A percentile compares a stretch with the other conserved stretches of the same genome.
Evolutionary conservation across 1,284 basidiomycete species (phyloP).

Genomic region (Cryptococcus sp.): DNA sequence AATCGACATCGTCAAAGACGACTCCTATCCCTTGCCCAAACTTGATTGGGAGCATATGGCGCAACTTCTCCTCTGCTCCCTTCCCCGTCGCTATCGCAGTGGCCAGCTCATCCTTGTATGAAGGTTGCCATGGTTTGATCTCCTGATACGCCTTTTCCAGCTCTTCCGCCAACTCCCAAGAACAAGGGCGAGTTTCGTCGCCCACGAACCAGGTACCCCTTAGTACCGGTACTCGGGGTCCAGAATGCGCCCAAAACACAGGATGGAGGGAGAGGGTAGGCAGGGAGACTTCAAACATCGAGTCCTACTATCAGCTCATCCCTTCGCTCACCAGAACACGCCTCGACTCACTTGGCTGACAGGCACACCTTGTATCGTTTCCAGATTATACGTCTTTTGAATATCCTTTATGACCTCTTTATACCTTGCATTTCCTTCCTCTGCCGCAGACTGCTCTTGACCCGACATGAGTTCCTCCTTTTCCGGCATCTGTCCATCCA

Average conservation of each 20-base stretch:
- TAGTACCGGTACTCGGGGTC: constrained; percentile 49
- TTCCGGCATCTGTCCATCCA: constrained; percentile 5
- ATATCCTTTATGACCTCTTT: constrained; percentile 27
- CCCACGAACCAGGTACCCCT: constrained; percentile 52
- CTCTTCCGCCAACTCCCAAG: constrained; percentile 50
- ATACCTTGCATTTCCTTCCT: constrained; percentile 24
- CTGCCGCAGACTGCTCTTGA: constrained; percentile 17
- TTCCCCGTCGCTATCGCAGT: constrained; percentile 49
- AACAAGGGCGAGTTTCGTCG: constrained; percentile 49
- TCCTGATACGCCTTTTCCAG: constrained; percentile 50
- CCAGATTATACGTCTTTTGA: constrained; percentile 33
- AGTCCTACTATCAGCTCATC: constrained; percentile 36
- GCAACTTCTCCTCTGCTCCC: constrained; percentile 53
- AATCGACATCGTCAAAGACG: constrained; percentile 50
- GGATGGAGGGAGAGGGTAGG: constrained; percentile 47
- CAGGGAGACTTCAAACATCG: constrained; percentile 46
- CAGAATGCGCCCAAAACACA: constrained; percentile 53
- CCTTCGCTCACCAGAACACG: background rate
- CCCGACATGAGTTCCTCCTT: constrained; percentile 15
- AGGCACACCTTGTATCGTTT: constrained; percentile 40
- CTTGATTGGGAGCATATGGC: constrained; percentile 44
- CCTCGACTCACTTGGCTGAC: constrained; percentile 42
- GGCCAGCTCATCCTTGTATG: constrained; percentile 51
- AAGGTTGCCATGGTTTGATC: constrained; percentile 47
- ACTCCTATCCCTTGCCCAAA: constrained; percentile 46